Base-by-base conservation (phyloP, 768 basidiomycete species). In the Tulasnella sp. region DNA sequence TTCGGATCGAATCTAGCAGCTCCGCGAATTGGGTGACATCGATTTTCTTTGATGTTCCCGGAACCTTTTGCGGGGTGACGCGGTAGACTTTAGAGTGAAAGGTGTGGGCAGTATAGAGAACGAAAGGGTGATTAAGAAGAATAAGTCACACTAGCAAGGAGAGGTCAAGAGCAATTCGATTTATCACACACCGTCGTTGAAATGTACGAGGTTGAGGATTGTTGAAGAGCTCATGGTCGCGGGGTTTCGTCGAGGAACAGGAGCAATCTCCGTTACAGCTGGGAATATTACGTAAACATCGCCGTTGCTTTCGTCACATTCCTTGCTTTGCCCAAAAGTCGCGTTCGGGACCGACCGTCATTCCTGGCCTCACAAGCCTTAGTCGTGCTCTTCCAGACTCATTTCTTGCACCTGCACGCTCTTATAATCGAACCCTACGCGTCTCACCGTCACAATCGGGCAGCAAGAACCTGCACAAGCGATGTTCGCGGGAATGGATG, bases 11-110 rank as follows among this genome's bases (percentile, higher is more conserved):
- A 77, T 93, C 87, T 36, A 96, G 85, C 46, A 93, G 87, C 14
- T 90, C 89, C n/a, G 90, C 90, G 84, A 96, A 97, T 84, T 96
- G 94, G 16, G 93, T 91, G 36, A 95, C 94, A 84, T 94, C 92
- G 82, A 97, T 93, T n/a, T 91, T 93, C 71, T 90, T 90, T 1
- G 85, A 82, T 19, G 89, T 87, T 14, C 84, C 85, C 1, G 89
- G 85, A 0, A 92, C 82, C 83, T 93, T 94, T 84, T 96, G 94
- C 14, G 92, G 91, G 6, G 88, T 87, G 44, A 95, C 92, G 34
- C 94, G 91, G 85, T 97, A 97, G 34, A 92, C 93, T 81, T 58
- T 40, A n/a, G 27, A 74, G 16, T 85, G 46, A 34, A 46, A 27
- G 10, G 71, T 74, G 31, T 34, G 48, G 48, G 78, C 31, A 40